Evolutionary conservation across 1,284 basidiomycete genomes (phyloP).

Genomic region (Clitocybe nebularis): DNA sequence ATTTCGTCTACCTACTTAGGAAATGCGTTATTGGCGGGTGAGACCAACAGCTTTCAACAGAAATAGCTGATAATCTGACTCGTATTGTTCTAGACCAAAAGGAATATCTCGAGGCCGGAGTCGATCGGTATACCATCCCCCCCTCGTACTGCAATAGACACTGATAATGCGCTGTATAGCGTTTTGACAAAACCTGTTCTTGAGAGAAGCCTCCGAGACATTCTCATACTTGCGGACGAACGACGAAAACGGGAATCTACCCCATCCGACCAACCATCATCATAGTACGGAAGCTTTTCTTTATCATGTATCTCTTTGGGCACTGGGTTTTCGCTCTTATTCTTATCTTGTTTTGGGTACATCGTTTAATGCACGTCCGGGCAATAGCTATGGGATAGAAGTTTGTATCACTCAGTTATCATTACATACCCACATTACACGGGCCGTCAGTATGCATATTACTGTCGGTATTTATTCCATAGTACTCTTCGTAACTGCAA

Average conservation of each 20-base stretch:
- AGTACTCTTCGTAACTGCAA: neutral
- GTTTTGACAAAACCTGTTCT: slow-evolving; percentile 69
- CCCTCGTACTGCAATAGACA: slow-evolving; percentile 1
- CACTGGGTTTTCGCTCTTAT: neutral
- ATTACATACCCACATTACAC: slow-evolving; percentile 1
- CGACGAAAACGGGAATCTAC: slow-evolving; percentile 32
- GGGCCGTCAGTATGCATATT: neutral
- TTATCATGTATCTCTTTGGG: slow-evolving; percentile 3
- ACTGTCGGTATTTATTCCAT: neutral
- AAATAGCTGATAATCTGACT: slow-evolving; percentile 20
- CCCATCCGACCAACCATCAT: slow-evolving; percentile 1
- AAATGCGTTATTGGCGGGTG: slow-evolving; percentile 42
- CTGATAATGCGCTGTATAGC: slow-evolving; percentile 24
- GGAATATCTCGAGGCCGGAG: slow-evolving; percentile 76
- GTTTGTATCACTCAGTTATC: neutral
- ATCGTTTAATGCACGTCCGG: neutral
- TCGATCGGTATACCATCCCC: slow-evolving; percentile 55
- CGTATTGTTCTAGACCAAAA: slow-evolving; percentile 36
- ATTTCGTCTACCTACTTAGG: slow-evolving; percentile 24
- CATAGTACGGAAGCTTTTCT: slow-evolving; percentile 11
- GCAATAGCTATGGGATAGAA: neutral
- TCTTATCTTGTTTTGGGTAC: neutral
- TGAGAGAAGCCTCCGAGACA: slow-evolving; percentile 52
- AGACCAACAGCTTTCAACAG: slow-evolving; percentile 12
- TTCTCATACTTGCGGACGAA: slow-evolving; percentile 50